These are phyloP conservation scores for Tuber brumale DNA, from an alignment of 495 filamentous ascomycete species.

Conservation along the genomic window DNA sequence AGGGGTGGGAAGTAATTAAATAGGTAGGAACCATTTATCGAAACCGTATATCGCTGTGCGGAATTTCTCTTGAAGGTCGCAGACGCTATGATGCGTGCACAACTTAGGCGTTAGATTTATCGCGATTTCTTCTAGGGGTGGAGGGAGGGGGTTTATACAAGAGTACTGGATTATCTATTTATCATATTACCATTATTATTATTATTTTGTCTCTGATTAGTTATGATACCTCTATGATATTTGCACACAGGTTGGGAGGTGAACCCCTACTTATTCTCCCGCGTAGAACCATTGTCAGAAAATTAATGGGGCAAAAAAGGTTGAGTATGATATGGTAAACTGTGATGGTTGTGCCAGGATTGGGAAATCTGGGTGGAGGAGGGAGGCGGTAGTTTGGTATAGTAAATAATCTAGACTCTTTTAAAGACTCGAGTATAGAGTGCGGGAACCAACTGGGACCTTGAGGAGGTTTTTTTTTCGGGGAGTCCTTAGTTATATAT, in stretches of 20 bases:
- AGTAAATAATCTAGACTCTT: not conserved
- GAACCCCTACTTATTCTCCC: not conserved
- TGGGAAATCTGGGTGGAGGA: not conserved
- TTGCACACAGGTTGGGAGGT: not conserved
- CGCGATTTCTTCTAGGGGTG: not conserved
- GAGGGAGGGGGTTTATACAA: constrained; percentile 50
- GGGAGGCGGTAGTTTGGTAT: not conserved
- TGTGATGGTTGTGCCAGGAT: not conserved
- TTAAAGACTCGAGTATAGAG: too few relatives aligned
- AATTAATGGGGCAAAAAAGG: too few relatives aligned
- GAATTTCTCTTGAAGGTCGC: constrained; percentile 95
- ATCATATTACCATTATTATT: too few relatives aligned
- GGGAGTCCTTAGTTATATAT: not conserved
- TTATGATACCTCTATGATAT: too few relatives aligned
- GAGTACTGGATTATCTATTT: constrained; percentile 62
- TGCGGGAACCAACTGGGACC: not conserved
- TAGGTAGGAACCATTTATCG: constrained; percentile 48
- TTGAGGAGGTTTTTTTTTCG: not conserved
- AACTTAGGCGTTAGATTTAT: constrained; percentile 1
- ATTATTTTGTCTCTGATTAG: not conserved
- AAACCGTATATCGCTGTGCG: constrained; percentile 73
- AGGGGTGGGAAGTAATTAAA: not conserved
- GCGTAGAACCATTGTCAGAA: not conserved
- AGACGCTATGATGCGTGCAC: constrained; percentile 56
- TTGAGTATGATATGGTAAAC: not conserved